A percentile compares a stretch with the other conserved stretches of the same genome.
Evolutionary conservation across 2,329 filamentous ascomycete genomes (phyloP).

Genomic region (Didymella exigua): DNA sequence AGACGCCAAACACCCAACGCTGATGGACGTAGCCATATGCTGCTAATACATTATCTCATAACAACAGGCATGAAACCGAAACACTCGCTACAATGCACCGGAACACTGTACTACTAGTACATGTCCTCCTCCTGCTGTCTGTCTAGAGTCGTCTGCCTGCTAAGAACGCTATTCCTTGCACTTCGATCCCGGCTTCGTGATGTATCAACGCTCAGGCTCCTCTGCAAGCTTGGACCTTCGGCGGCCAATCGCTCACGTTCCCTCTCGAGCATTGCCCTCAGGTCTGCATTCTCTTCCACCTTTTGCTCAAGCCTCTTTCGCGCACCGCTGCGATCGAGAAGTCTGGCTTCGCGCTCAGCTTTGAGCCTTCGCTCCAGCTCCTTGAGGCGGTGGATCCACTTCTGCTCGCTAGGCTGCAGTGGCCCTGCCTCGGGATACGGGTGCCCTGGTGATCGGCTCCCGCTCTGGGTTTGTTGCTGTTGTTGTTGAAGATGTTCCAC

Average conservation of each 20-base stretch:
- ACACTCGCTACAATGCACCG: neutral
- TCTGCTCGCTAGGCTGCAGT: conserved; percentile 64
- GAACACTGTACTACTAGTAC: conserved; percentile 4
- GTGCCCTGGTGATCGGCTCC: conserved; percentile 25
- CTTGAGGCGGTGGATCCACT: conserved; percentile 83
- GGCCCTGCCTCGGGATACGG: conserved; percentile 45
- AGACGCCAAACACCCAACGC: neutral
- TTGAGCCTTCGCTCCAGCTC: conserved; percentile 90
- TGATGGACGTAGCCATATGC: conserved; percentile 10
- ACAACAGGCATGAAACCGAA: neutral
- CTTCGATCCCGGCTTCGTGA: conserved; percentile 18
- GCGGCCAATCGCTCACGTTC: conserved; percentile 51
- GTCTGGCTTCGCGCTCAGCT: conserved; percentile 82
- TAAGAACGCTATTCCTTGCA: conserved; percentile 30
- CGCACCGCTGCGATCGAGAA: conserved; percentile 84
- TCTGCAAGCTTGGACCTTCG: conserved; percentile 24
- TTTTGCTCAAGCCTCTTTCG: conserved; percentile 78
- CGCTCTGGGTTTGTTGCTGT: conserved; percentile 9
- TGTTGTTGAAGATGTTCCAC: conserved; percentile 51
- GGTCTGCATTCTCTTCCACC: conserved; percentile 73
- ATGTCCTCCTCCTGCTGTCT: conserved; percentile 14
- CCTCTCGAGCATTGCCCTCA: conserved; percentile 68
- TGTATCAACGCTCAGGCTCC: conserved; percentile 27
- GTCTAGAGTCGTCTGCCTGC: conserved; percentile 15
- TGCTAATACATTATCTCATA: conserved; percentile 7